Percentiles rank a stretch among this genome's conserved stretches.
Conservation (phyloP, 2,329 filamentous ascomycete genomes). For the Colletotrichum spinosum region DNA sequence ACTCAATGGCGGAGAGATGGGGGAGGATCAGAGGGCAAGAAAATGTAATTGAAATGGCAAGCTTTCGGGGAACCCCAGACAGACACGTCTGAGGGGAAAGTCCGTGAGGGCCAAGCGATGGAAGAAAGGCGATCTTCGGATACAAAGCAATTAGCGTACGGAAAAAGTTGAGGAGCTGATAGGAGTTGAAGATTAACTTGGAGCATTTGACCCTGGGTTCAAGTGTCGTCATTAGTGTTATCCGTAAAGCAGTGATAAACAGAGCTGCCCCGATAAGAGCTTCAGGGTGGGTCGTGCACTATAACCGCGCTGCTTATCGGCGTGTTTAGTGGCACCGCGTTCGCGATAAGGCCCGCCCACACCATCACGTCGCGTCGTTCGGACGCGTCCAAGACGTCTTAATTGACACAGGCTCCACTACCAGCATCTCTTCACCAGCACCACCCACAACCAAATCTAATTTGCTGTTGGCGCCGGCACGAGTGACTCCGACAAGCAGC, state of each 20-base stretch:
- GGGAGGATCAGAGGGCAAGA: slow-evolving; percentile 6
- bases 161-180: too few relatives aligned
- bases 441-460: slow-evolving; percentile 28
- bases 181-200: too few relatives aligned
- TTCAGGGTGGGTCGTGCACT: slow-evolving; percentile 8
- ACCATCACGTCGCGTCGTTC: slow-evolving; percentile 33
- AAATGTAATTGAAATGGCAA: neutral
- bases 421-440: slow-evolving; percentile 4
- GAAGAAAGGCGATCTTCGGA: too few relatives aligned
- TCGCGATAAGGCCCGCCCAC: slow-evolving; percentile 29
- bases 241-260: neutral
- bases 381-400: slow-evolving; percentile 34
- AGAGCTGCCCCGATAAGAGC: slow-evolving; percentile 8
- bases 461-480: slow-evolving; percentile 20
- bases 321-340: slow-evolving; percentile 30
- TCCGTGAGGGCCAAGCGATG: too few relatives aligned
- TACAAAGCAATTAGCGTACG: too few relatives aligned
- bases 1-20: slow-evolving; percentile 12
- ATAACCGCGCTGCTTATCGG: slow-evolving; percentile 23
- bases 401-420: slow-evolving; percentile 33
- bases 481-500: neutral
- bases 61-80: neutral
- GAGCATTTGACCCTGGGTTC: too few relatives aligned
- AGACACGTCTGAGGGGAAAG: too few relatives aligned
- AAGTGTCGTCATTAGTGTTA: slow-evolving; percentile 12